Evolutionary conservation across 805 yeast genomes (phyloP).

Genomic region (Pichia phayaonensis): DNA sequence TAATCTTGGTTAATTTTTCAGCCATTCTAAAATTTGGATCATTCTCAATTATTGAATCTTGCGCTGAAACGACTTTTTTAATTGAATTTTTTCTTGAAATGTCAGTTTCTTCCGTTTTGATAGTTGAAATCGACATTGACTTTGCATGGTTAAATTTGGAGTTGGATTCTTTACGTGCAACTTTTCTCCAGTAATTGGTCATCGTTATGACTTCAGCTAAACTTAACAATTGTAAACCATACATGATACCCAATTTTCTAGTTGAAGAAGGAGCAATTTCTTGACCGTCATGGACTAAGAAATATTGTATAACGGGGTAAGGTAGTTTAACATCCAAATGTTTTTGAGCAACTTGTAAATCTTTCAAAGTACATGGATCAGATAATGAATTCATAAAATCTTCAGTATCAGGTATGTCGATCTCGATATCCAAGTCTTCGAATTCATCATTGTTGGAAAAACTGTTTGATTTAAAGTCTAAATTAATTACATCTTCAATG

Average conservation of each 20-base stretch:
- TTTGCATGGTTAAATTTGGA: background rate
- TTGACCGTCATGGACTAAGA: constrained; percentile 81
- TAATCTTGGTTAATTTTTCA: constrained; percentile 10
- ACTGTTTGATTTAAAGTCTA: background rate
- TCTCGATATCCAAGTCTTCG: constrained; percentile 53
- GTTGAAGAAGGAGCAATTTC: constrained; percentile 59
- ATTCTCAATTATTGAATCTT: constrained; percentile 3
- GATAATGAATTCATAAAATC: constrained; percentile 36
- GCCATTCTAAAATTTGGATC: constrained; percentile 17
- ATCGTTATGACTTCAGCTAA: constrained; percentile 69
- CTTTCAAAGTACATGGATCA: constrained; percentile 62
- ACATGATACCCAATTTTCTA: constrained; percentile 61
- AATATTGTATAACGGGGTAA: constrained; percentile 64
- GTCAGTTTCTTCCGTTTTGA: background rate
- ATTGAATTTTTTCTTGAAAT: constrained; percentile 1
- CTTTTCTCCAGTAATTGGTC: constrained; percentile 77
- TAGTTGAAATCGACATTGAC: background rate
- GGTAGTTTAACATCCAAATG: constrained; percentile 71
- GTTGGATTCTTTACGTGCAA: constrained; percentile 30
- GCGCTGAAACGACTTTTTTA: background rate
- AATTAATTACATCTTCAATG: constrained; percentile 66
- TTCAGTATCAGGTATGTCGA: constrained; percentile 58
- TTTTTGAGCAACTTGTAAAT: constrained; percentile 67
- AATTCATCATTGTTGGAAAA: background rate
- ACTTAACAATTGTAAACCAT: constrained; percentile 70